Evolutionary conservation across 1,284 basidiomycete species (phyloP).

Genomic region (Gymnopus androsaceus): DNA sequence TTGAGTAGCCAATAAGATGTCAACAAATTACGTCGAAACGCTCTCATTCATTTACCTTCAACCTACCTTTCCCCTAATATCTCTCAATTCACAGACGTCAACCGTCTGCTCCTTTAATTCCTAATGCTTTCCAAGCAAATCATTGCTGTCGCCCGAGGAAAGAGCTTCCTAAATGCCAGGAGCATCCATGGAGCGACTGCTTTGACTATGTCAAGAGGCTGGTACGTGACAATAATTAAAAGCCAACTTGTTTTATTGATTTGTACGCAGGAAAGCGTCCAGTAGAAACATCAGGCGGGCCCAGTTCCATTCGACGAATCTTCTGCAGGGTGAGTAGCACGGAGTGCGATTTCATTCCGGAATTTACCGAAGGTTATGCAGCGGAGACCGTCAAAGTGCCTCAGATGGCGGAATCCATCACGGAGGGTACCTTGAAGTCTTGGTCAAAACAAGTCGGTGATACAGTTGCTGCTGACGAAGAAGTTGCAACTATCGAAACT

Average conservation of each 20-base stretch:
- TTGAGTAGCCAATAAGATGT: too few relatives aligned
- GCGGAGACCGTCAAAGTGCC: slow-evolving; percentile 95
- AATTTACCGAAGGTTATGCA: slow-evolving; percentile 27
- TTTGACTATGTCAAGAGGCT: slow-evolving; percentile 47
- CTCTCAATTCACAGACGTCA: slow-evolving; percentile 7
- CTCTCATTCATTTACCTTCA: not conserved
- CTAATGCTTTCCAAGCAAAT: slow-evolving; percentile 73
- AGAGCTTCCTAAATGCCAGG: slow-evolving; percentile 46
- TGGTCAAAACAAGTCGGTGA: slow-evolving; percentile 97
- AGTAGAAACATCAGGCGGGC: slow-evolving; percentile 50
- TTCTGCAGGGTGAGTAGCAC: slow-evolving; percentile 59
- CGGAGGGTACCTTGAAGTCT: slow-evolving; percentile 94
- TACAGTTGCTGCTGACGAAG: slow-evolving; percentile 89
- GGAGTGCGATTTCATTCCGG: slow-evolving; percentile 1
- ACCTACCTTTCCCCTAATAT: not conserved
- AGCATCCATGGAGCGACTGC: slow-evolving; percentile 37
- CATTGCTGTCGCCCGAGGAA: slow-evolving; percentile 64
- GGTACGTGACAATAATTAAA: slow-evolving; percentile 40
- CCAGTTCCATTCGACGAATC: slow-evolving; percentile 67
- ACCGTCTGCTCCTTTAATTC: slow-evolving; percentile 9
- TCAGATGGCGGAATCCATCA: slow-evolving; percentile 98
- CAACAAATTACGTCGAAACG: not conserved
- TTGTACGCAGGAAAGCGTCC: slow-evolving; percentile 46
- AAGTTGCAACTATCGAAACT: slow-evolving; percentile 97
- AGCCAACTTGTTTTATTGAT: not conserved